A percentile compares a stretch with the other conserved stretches of the same genome.
phyloP scores from a whole-genome alignment of 108 stramenopile genomes.

The Phaeodactylum tricornutum region DNA sequence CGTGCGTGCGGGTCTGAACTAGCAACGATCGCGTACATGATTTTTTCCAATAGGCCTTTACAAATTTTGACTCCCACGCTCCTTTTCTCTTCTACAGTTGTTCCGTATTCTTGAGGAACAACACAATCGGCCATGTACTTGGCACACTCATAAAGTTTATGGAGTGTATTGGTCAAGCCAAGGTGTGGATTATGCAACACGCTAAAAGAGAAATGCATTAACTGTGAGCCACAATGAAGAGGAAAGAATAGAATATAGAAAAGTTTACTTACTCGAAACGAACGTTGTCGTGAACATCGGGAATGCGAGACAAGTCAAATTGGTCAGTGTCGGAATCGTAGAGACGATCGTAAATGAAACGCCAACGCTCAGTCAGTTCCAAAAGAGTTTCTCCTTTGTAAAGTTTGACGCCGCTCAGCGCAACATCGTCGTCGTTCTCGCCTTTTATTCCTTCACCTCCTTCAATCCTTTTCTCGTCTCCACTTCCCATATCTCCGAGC shows the following conservation, averaged over 20 bases:
- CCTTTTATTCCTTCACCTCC: slow-evolving; percentile 76
- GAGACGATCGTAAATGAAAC: slow-evolving; percentile 76
- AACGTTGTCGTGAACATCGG: slow-evolving; percentile 82
- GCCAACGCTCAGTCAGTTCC: slow-evolving; percentile 92
- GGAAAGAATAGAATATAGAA: no score
- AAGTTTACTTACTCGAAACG: slow-evolving; percentile 42
- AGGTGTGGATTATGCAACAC: slow-evolving; percentile 91
- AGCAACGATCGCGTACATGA: slow-evolving; percentile 77
- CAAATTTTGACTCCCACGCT: slow-evolving; percentile 88
- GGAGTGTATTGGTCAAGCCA: slow-evolving; percentile 57
- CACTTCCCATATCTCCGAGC: slow-evolving; percentile 55
- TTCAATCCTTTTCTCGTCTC: slow-evolving; percentile 66
- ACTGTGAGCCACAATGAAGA: background rate
- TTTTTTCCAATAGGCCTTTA: slow-evolving; percentile 88
- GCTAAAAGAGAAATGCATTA: slow-evolving; percentile 30
- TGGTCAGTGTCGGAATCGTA: slow-evolving; percentile 74
- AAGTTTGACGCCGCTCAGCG: slow-evolving; percentile 76
- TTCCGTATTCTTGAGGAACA: slow-evolving; percentile 97
- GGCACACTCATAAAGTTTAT: slow-evolving; percentile 82
- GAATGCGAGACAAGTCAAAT: slow-evolving; percentile 89
- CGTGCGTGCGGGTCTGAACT: no score
- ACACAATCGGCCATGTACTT: slow-evolving; percentile 90
- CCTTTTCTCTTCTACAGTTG: slow-evolving; percentile 73
- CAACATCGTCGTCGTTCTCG: slow-evolving; percentile 63
- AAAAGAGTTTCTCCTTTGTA: slow-evolving; percentile 91